Evolutionary conservation across 225 moss, liverwort and hornwort species (phyloP).

Genomic region (Lunularia cruciata): DNA sequence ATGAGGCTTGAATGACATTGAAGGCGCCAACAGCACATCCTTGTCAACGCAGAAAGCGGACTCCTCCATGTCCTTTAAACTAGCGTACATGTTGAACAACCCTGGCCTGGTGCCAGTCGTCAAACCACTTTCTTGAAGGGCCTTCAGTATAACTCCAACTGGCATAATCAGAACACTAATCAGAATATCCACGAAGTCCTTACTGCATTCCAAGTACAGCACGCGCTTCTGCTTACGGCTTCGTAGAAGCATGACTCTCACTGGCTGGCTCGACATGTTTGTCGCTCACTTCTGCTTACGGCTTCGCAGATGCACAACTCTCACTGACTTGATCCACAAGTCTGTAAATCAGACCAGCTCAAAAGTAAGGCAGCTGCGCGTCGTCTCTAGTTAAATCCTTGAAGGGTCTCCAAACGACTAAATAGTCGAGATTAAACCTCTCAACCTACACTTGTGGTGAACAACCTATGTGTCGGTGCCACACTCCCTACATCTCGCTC

Average conservation of each 20-base stretch:
- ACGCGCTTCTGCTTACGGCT: constrained; percentile 4
- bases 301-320: background rate
- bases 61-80: background rate
- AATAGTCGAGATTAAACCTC: too few relatives aligned
- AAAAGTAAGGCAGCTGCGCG: too few relatives aligned
- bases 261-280: too few relatives aligned
- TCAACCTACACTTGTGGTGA: too few relatives aligned
- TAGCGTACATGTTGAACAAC: background rate
- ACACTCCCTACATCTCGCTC: too few relatives aligned
- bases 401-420: too few relatives aligned
- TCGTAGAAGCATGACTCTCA: background rate
- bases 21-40: background rate
- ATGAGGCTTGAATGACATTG: background rate
- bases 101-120: background rate
- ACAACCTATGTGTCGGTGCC: too few relatives aligned
- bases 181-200: constrained; percentile 12
- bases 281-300: background rate
- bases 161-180: constrained; percentile 8
- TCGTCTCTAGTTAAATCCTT: too few relatives aligned
- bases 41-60: background rate
- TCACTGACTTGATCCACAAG: too few relatives aligned
- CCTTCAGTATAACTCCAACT: background rate
- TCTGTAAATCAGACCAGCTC: too few relatives aligned
- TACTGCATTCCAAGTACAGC: constrained; percentile 2
- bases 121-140: background rate